Conservation (phyloP, 2,329 filamentous ascomycete species). For the Lasiodiplodia sp. region DNA sequence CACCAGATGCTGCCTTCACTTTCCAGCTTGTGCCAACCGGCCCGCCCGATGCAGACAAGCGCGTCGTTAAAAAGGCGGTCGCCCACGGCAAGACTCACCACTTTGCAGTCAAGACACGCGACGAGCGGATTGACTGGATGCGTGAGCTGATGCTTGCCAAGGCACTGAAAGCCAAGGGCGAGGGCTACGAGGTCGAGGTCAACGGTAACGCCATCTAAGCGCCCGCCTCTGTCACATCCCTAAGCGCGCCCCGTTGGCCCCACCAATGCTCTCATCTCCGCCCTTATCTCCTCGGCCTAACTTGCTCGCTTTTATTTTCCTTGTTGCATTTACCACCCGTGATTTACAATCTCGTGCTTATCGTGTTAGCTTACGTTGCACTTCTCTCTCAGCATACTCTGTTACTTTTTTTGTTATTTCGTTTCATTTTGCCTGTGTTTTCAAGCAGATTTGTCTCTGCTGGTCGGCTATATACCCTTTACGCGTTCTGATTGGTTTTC, state of each 20-base stretch:
- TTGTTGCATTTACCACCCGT: background rate
- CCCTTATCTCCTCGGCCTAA: background rate
- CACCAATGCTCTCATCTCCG: conserved; percentile 1
- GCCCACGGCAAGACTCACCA: conserved; percentile 85
- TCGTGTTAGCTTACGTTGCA: background rate
- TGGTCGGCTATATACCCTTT: conserved; percentile 29
- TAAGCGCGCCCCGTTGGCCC: conserved; percentile 3
- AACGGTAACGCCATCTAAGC: conserved; percentile 62
- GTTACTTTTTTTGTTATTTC: background rate
- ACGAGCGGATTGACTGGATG: conserved; percentile 98
- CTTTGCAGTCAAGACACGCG: conserved; percentile 85
- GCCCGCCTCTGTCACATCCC: conserved; percentile 15
- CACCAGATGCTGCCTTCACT: conserved; percentile 67
- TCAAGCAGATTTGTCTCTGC: conserved; percentile 29
- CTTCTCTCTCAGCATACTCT: background rate
- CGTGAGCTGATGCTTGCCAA: conserved; percentile 90
- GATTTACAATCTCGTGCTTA: background rate
- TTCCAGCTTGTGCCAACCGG: conserved; percentile 75
- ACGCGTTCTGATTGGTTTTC: conserved; percentile 23
- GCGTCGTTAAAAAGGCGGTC: conserved; percentile 46
- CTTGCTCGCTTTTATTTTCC: conserved; percentile 14
- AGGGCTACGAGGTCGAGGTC: conserved; percentile 82
- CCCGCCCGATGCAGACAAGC: conserved; percentile 47
- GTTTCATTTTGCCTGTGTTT: conserved; percentile 8
- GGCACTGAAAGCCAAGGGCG: conserved; percentile 81